Base-by-base conservation (phyloP, 1,139 yeast species). In the Yamadazyma atmosphaerica region DNA sequence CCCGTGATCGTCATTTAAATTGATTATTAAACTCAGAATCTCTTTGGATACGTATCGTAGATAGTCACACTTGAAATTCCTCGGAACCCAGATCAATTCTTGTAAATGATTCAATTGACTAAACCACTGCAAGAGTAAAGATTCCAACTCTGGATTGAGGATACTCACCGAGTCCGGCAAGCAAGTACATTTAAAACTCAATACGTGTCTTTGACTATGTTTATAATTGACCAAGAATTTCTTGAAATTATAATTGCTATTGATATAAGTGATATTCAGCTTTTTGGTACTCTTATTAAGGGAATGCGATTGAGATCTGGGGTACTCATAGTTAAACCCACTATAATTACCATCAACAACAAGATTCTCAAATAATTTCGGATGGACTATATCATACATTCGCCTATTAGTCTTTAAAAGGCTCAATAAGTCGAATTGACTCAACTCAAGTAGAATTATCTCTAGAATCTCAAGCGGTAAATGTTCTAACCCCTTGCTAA, bases 91-190 rank as follows among this genome's bases (percentile, higher is more conserved):
- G 5, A 58, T 48, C 24, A 70, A 46, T 36, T 57, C 60, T 4
- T 42, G 50, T 21, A 69, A 43, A 25, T 52, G 48, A 13, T n/a
- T 79, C 79, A 39, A 74, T 71, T 30, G 73, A 63, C 32, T 63
- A 63, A 54, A 82, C 83, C 45, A 81, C 63, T 48, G 74, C 74
- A 38, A 73, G 64, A 44, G 86, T 90, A 29, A 88, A 88, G n/a
- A 21, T n/a, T 17, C 29, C 14, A 31, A 32, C 41, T 57, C 59
- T 26, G 51, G 49, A 37, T 67, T 68, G 44, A 61, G 59, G 4
- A 63, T 47, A 38, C 62, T 64, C 10, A 66, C 50, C 10, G 69
- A 60, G 37, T 68, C 72, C 0, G 74, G 74, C 12, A 70, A 44
- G 25, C 50, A 45, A 9, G 61, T 48, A 32, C 63, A 58, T 34